phyloP scores from a whole-genome alignment of 257 asterid genomes.

The Rehmannia glutinosa region DNA sequence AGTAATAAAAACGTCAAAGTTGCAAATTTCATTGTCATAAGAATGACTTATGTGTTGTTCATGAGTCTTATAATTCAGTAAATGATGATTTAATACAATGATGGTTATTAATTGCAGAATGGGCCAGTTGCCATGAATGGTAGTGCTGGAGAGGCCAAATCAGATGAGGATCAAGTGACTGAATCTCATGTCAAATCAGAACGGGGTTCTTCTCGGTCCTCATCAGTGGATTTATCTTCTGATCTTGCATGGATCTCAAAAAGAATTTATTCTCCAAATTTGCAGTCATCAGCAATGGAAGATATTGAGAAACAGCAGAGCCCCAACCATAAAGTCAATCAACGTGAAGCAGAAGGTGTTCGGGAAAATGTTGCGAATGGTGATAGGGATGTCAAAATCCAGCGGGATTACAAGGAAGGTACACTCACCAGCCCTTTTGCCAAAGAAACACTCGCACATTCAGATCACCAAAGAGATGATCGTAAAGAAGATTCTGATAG shows the following conservation, averaged over 20 bases:
- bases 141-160: constrained; percentile 32
- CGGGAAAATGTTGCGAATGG: not conserved
- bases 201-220: constrained; percentile 32
- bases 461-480: too few species aligned
- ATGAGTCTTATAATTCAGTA: not conserved
- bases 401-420: too few species aligned
- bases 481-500: not conserved
- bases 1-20: not conserved
- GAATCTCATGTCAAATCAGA: constrained; percentile 30
- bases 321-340: constrained; percentile 14
- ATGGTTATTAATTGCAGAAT: constrained; percentile 41
- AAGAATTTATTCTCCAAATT: constrained; percentile 35
- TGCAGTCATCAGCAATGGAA: constrained; percentile 28
- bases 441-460: too few species aligned
- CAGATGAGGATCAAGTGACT: constrained; percentile 35
- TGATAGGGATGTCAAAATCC: too few species aligned
- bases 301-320: constrained; percentile 23
- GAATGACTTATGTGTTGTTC: not conserved
- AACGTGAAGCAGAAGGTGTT: constrained; percentile 7
- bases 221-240: constrained; percentile 49
- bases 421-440: too few species aligned
- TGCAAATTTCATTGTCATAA: not conserved
- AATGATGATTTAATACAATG: constrained; percentile 13
- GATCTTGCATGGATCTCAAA: constrained; percentile 56
- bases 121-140: constrained; percentile 30